Base-by-base conservation (phyloP, 108 stramenopile species). In the Poteriospumella lacustris region DNA sequence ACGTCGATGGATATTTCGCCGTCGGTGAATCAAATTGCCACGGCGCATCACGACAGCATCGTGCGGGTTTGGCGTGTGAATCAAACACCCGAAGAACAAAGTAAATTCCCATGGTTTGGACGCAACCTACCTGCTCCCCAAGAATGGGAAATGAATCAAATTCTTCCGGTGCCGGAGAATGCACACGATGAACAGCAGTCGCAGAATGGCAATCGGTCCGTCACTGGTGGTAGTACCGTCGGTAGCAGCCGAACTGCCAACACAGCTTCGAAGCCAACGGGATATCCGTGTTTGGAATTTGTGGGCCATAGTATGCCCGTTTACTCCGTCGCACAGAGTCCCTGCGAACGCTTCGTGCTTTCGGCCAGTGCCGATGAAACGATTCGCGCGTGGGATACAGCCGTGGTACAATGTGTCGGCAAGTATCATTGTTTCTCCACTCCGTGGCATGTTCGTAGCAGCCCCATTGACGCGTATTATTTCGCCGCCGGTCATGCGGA, bases 121-220 rank as follows among this genome's bases (percentile, higher is more conserved):
- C 9, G 31, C 5, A 3, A 64, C 5, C 9, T 9, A 31, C 9
- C 36, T 12, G 31, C 29, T 12, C 28, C 28, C 31, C 28, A 3
- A 12, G 60, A 5, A 64, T 64, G 60, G 60, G 36, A 5, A 33
- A 64, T 64, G 60, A 34, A 64, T 64, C 33, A 64, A 64, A 33
- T 64, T 31, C 3, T 24, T 19, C 60, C 60, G 3, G 36, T 34
- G 36, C 15, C 60, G 5, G 3, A 12, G 3, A 5, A 64, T 12
- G 31, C 15, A 64, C 36, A 34, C 24, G 36, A 64, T 34, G 31
- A 64, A 31, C 12, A 64, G 9, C 60, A 31, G 24, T n/a, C n/a
- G n/a, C n/a, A n/a, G n/a, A n/a, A 64, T 31, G 5, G 31, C 3
- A 64, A 3, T 12, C 3, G 31, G 9, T 34, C 28, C 5, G 31